Percentiles rank a stretch among this genome's conserved stretches.
Conservation (phyloP, 2,329 filamentous ascomycete species). For the Colletotrichum neosansevieriae region DNA sequence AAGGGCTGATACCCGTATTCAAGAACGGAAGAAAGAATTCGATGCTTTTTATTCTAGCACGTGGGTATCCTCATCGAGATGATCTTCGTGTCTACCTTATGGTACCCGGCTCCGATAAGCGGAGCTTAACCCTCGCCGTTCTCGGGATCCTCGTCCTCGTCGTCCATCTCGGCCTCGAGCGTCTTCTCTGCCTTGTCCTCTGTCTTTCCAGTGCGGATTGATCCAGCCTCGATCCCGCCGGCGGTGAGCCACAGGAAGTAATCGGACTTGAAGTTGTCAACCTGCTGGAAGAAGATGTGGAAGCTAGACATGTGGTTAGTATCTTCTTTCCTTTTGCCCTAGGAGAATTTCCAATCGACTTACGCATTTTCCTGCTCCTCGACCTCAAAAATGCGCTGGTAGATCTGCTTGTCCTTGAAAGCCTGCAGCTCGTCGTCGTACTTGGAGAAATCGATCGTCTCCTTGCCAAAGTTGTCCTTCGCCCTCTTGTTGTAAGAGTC, state of each 20-base stretch:
- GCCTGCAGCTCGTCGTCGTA: slow-evolving; percentile 83
- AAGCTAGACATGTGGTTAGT: slow-evolving; percentile 63
- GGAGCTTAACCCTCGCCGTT: slow-evolving; percentile 55
- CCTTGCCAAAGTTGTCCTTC: slow-evolving; percentile 70
- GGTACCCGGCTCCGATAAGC: not conserved
- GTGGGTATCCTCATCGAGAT: not conserved
- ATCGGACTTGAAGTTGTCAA: slow-evolving; percentile 78
- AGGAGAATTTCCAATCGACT: slow-evolving; percentile 53
- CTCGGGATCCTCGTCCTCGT: slow-evolving; percentile 60
- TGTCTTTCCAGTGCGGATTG: slow-evolving; percentile 57
- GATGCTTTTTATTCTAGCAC: slow-evolving; percentile 8
- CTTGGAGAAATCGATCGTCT: slow-evolving; percentile 81
- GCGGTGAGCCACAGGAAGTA: slow-evolving; percentile 83
- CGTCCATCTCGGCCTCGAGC: slow-evolving; percentile 50
- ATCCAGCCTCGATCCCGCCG: slow-evolving; percentile 72
- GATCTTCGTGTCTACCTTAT: not conserved
- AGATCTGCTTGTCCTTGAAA: slow-evolving; percentile 94
- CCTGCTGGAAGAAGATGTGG: slow-evolving; percentile 82
- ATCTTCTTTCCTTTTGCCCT: not conserved
- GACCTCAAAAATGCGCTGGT: slow-evolving; percentile 88
- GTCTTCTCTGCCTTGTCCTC: slow-evolving; percentile 55
- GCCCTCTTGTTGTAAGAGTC: slow-evolving; percentile 86
- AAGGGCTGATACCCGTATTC: slow-evolving; percentile 28
- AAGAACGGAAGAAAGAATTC: slow-evolving; percentile 19
- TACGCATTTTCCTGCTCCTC: slow-evolving; percentile 90